These are phyloP conservation scores for Fusarium citri DNA, from an alignment of 2,329 filamentous ascomycete species.

Conservation along the genomic window DNA sequence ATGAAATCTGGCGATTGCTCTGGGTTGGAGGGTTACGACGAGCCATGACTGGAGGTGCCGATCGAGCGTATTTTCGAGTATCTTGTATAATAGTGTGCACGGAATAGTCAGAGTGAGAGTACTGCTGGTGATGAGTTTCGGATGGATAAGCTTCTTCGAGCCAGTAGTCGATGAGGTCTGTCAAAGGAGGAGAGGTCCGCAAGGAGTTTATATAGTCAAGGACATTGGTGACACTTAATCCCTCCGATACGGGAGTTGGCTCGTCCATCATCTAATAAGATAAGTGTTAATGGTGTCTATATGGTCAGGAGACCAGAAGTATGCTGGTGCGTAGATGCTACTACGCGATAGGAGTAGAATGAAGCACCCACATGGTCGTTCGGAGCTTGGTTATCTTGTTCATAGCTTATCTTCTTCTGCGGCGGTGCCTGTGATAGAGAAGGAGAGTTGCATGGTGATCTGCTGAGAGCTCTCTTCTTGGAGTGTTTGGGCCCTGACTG, in stretches of 20 bases:
- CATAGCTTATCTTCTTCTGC: neutral
- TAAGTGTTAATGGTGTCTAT: neutral
- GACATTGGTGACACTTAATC: neutral
- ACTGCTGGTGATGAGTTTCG: neutral
- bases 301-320: neutral
- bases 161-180: conserved; percentile 10
- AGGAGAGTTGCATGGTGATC: neutral
- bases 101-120: neutral
- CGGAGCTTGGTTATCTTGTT: neutral
- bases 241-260: neutral
- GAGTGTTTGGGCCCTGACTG: neutral
- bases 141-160: conserved; percentile 15
- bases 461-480: conserved; percentile 12
- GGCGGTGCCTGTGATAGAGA: neutral
- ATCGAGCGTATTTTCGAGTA: neutral
- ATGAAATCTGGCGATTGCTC: neutral
- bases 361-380: conserved; percentile 3
- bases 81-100: neutral
- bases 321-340: neutral
- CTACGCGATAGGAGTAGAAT: neutral
- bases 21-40: neutral
- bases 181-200: neutral
- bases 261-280: conserved; percentile 12
- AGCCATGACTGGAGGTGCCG: conserved; percentile 3
- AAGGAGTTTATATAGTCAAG: conserved; percentile 9